These are phyloP conservation scores for Phytophthora brassicae DNA, from an alignment of 352 stramenopile species.

Conservation along the genomic window DNA sequence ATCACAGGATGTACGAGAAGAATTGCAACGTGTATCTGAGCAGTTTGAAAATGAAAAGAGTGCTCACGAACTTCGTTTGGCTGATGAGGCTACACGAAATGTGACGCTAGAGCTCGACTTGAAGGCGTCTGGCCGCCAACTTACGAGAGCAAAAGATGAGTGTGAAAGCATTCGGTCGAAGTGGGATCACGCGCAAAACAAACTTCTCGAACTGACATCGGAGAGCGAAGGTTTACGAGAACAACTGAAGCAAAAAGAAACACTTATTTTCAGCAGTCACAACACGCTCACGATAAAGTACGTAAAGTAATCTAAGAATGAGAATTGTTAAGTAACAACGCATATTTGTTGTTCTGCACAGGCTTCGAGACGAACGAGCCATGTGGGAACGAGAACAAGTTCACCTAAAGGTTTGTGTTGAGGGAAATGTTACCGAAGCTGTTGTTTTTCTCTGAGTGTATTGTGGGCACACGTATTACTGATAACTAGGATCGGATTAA, in stretches of 20 bases:
- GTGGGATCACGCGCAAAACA: constrained; percentile 59
- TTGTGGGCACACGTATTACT: not conserved
- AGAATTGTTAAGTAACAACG: no score
- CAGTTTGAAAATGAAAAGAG: constrained; percentile 39
- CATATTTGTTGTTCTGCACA: constrained; percentile 11
- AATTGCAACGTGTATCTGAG: constrained; percentile 44
- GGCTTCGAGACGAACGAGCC: constrained; percentile 59
- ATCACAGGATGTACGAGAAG: constrained; percentile 50
- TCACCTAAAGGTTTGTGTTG: constrained; percentile 40
- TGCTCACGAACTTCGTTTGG: constrained; percentile 46
- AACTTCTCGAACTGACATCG: constrained; percentile 48
- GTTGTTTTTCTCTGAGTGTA: not conserved
- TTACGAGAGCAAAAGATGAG: constrained; percentile 52
- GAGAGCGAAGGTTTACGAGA: constrained; percentile 65
- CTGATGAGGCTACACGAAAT: constrained; percentile 46
- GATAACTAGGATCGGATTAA: constrained; percentile 43
- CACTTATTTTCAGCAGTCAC: constrained; percentile 62
- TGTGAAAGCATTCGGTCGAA: constrained; percentile 48
- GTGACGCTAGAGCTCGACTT: constrained; percentile 57
- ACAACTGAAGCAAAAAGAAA: constrained; percentile 76
- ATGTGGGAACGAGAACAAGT: constrained; percentile 52
- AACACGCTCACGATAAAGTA: constrained; percentile 58
- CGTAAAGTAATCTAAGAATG: no score
- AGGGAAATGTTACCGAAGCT: not conserved
- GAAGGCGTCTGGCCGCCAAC: constrained; percentile 49